Percentiles rank a stretch among this genome's conserved stretches.
Conservation (phyloP, 2,329 filamentous ascomycete genomes). For the Scedosporium minutisporum region DNA sequence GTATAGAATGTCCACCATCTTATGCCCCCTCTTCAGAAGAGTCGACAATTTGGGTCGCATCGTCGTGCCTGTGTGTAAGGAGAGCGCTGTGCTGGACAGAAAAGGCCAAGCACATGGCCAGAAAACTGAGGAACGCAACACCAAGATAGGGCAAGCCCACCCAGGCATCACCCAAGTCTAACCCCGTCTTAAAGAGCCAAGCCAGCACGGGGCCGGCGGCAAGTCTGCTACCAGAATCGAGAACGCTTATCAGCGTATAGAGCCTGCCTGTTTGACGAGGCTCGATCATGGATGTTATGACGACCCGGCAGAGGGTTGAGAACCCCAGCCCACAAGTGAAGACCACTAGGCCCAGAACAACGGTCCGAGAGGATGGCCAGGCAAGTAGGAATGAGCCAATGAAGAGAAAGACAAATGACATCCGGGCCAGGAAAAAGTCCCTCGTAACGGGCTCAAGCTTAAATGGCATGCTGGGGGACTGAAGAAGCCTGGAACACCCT, state of each 20-base stretch:
- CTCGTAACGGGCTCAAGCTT: slow-evolving; percentile 5
- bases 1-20: not conserved
- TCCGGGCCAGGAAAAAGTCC: slow-evolving; percentile 16
- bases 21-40: not conserved
- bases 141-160: slow-evolving; percentile 16
- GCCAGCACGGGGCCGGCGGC: slow-evolving; percentile 16
- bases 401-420: slow-evolving; percentile 13
- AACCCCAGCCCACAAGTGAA: slow-evolving; percentile 14
- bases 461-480: not conserved
- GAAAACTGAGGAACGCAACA: slow-evolving; percentile 5
- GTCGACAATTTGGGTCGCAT: not conserved
- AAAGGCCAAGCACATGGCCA: not conserved
- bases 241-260: slow-evolving; percentile 19
- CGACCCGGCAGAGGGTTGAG: slow-evolving; percentile 13
- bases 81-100: not conserved
- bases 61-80: not conserved
- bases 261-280: slow-evolving; percentile 16
- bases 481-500: slow-evolving; percentile 9
- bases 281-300: slow-evolving; percentile 12
- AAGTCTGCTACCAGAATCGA: slow-evolving; percentile 15
- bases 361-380: slow-evolving; percentile 9
- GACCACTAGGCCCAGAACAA: slow-evolving; percentile 15
- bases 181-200: slow-evolving; percentile 15
- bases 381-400: slow-evolving; percentile 15
- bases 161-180: slow-evolving; percentile 15